Conservation (phyloP, 805 yeast genomes). For the Yarrowia sp. region DNA sequence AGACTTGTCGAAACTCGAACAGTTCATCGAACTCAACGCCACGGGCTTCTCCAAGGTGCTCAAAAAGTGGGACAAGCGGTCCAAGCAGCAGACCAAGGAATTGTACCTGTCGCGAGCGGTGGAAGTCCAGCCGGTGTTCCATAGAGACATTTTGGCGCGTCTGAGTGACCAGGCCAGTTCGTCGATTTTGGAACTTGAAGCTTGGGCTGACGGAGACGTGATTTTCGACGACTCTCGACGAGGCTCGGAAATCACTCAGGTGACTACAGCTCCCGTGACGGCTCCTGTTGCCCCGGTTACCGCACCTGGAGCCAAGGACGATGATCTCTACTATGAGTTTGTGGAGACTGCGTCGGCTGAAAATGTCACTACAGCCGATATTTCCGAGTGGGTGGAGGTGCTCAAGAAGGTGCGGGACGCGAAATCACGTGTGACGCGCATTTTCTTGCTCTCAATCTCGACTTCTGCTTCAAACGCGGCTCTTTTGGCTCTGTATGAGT, state of each 20-base stretch:
- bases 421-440: conserved; percentile 55
- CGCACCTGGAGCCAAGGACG: conserved; percentile 36
- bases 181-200: conserved; percentile 68
- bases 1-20: conserved; percentile 84
- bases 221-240: conserved; percentile 32
- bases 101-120: conserved; percentile 88
- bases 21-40: conserved; percentile 90
- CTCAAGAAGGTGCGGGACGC: conserved; percentile 45
- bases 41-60: conserved; percentile 94
- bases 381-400: conserved; percentile 48
- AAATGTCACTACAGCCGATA: conserved; percentile 40
- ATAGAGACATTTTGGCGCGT: conserved; percentile 79
- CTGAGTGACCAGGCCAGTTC: conserved; percentile 64
- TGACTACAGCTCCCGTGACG: not conserved
- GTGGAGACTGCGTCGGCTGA: conserved; percentile 41
- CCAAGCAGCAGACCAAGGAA: conserved; percentile 92
- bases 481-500: conserved; percentile 48
- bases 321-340: conserved; percentile 71
- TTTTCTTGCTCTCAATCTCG: conserved; percentile 67
- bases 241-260: not conserved
- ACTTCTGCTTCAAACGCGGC: conserved; percentile 64
- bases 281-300: not conserved
- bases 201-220: conserved; percentile 55
- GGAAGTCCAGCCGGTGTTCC: conserved; percentile 94
- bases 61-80: conserved; percentile 97